Conservation (phyloP, 2,329 filamentous ascomycete genomes). For the Ceratocystis smalleyi region DNA sequence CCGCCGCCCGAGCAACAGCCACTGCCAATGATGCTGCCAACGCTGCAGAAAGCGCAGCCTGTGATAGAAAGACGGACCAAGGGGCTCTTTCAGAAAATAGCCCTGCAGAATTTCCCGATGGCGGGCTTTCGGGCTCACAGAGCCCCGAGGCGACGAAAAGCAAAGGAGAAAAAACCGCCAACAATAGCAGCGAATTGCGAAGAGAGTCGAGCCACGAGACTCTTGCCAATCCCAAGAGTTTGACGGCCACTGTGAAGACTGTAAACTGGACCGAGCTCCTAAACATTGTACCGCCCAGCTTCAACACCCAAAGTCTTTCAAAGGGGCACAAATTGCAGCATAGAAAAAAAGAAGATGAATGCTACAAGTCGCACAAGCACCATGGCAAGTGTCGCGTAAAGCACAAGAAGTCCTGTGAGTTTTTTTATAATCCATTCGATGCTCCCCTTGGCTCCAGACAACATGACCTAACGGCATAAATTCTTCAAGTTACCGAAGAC, state of each 20-base stretch:
- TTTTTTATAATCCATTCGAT: neutral
- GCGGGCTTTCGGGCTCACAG: neutral
- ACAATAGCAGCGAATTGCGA: neutral
- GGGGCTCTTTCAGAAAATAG: neutral
- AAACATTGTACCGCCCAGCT: neutral
- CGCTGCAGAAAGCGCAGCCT: neutral
- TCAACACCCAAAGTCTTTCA: neutral
- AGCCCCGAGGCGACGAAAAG: too few relatives aligned
- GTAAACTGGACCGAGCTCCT: too few relatives aligned
- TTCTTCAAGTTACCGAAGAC: neutral
- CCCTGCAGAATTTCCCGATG: neutral
- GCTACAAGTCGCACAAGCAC: neutral
- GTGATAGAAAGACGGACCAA: neutral
- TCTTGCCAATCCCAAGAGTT: neutral
- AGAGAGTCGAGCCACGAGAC: neutral
- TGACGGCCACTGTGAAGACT: neutral
- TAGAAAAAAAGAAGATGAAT: neutral
- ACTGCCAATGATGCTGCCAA: neutral
- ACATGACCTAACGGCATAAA: neutral
- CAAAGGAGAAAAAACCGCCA: neutral
- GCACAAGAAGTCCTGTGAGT: neutral
- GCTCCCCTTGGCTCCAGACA: neutral
- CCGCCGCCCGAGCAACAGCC: neutral
- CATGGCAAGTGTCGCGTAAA: neutral
- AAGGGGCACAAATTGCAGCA: neutral